Evolutionary conservation across 2,329 filamentous ascomycete species (phyloP), one percentile per base, ranked within the genome.

Genomic region (Phialocephala subalpina): DNA sequence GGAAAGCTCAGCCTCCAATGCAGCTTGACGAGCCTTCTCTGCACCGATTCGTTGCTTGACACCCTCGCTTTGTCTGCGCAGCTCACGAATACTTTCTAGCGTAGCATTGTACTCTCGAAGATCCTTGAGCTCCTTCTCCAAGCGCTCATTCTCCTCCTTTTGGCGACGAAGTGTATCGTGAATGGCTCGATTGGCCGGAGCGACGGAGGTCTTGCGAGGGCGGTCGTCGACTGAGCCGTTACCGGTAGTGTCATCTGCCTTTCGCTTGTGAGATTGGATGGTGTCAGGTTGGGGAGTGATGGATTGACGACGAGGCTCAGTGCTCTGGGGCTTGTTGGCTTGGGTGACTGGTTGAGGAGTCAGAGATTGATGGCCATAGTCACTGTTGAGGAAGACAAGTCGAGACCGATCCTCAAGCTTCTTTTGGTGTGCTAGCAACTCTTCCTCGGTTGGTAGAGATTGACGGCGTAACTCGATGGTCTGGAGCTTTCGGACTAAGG

Each of bases 141-240:
- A 29, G 16, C 55, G 38, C 47, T 62, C 38, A 22, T 52, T 49
- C 45, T 65, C 63, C 14, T 59, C 67, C 27, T 66, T 22, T 29
- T 53, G 49, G 3, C 25, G 49, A 29, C 49, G 49, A 14, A 53
- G 25, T 14, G 49, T 33, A 12, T 53, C 49, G 18, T 3, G 3
- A 53, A 53, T 20, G 9, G 45, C n/a, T 49, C 45, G 49, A 8
- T 16, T 53, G 14, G 25, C 11, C n/a, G 63, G 57, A 57, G 57
- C n/a, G 11, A 27, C 47, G 3, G 27, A 57, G 42, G 38, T 14
- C 29, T 63, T 40, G 29, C 61, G 33, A n/a, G 62, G 55, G 12
- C 22, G 49, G 49, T 33, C 49, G 11, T 22, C 25, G 3, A 53
- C 7, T 5, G 9, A 20, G 25, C 45, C 22, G 25, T 35, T 49